These are phyloP conservation scores for Prunus mume DNA, from an alignment of 306 rosid genomes.

Conservation along the genomic window DNA sequence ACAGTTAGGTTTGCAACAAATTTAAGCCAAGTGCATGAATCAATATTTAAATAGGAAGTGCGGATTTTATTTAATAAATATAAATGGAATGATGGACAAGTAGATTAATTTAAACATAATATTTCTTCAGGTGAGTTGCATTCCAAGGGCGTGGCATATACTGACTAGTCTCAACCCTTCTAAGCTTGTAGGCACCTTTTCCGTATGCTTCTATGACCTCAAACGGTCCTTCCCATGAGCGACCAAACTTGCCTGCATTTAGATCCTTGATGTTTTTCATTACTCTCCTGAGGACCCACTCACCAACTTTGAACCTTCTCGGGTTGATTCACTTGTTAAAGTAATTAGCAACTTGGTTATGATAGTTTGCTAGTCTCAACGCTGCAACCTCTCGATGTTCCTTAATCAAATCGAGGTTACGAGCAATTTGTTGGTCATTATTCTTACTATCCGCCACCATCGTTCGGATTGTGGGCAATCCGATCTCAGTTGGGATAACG, in stretches of 20 bases:
- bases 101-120: no score
- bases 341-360: not conserved
- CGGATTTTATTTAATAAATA: no score
- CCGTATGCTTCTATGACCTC: no score
- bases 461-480: rapidly evolving
- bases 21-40: no score
- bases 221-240: not conserved
- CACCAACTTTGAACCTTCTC: not conserved
- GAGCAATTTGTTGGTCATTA: no score
- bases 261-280: not conserved
- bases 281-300: not conserved
- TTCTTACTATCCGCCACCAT: not conserved
- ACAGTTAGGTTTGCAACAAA: no score
- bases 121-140: no score
- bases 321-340: not conserved
- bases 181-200: no score
- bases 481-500: not conserved
- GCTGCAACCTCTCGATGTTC: rapidly evolving
- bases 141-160: no score
- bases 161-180: no score
- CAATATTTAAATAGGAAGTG: no score
- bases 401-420: not conserved
- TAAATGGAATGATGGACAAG: no score
- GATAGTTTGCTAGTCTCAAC: not conserved
- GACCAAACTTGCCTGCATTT: not conserved